Percentiles rank a stretch among this genome's conserved stretches.
Evolutionary conservation across 2,329 filamentous ascomycete species (phyloP).

Genomic region (Emmonsia crescens): DNA sequence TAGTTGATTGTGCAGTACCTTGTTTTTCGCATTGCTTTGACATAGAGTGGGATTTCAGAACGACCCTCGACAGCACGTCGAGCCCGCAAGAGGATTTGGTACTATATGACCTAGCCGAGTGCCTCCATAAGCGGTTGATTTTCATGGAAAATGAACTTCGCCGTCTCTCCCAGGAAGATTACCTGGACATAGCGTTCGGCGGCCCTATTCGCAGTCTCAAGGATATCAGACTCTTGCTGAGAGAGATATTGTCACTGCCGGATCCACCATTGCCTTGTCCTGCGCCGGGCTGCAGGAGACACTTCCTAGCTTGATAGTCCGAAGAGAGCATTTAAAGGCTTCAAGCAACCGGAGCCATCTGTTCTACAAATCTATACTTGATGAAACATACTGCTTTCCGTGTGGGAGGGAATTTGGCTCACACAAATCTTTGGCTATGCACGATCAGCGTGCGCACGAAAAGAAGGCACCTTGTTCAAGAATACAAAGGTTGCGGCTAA

Average conservation of each 20-base stretch:
- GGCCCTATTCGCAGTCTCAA: not conserved
- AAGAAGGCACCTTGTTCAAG: not conserved
- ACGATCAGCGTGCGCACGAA: constrained; percentile 1
- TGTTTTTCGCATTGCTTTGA: constrained; percentile 2
- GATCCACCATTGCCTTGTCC: not conserved
- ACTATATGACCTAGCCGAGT: constrained; percentile 2
- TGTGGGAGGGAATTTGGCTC: not conserved
- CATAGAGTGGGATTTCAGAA: constrained; percentile 1
- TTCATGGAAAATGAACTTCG: constrained; percentile 2
- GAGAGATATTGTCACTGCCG: not conserved
- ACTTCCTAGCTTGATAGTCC: not conserved
- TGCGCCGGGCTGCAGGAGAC: not conserved
- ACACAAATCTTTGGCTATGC: not conserved
- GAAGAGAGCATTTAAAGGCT: not conserved
- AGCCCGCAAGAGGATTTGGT: not conserved
- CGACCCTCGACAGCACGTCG: not conserved
- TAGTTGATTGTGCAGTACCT: not conserved
- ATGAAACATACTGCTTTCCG: constrained; percentile 4
- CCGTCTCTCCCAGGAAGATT: not conserved
- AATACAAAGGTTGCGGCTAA: no score
- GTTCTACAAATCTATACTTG: constrained; percentile 3
- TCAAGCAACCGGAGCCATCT: not conserved
- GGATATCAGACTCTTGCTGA: not conserved
- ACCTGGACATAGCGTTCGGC: not conserved
- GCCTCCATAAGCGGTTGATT: not conserved